Base-by-base conservation (phyloP, 768 basidiomycete genomes). In the Leucosporidium scottii region DNA sequence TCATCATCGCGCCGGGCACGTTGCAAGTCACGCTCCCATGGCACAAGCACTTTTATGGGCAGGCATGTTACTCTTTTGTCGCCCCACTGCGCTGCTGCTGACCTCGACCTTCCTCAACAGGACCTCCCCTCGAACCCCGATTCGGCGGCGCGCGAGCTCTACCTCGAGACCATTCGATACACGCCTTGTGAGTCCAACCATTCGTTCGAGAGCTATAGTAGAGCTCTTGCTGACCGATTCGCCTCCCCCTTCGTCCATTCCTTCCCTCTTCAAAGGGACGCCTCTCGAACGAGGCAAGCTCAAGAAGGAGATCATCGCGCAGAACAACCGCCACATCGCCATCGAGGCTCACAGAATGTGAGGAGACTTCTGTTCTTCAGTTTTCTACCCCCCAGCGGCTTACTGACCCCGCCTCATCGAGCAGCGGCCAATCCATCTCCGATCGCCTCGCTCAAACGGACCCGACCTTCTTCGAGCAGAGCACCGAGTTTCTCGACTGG, bases 41-140 rank as follows among this genome's bases (percentile, higher is more conserved):
- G 69, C 70, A 70, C 67, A 63, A 66, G 55, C 55, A 66, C 55
- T 50, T 36, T 10, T 51, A 73, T 50, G 69, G 64, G 39, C 47
- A 56, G 62, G 70, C 68, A 28, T 20, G 70, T 5, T 15, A 27
- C 23, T 21, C 18, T 23, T 23, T 18, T 8, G 23, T 15, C 4
- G 34, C 34, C 10, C 34, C 34, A 10, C 4, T 34, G n/a, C n/a
- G n/a, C n/a, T n/a, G n/a, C n/a, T n/a, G n/a, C n/a, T n/a, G n/a
- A n/a, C n/a, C n/a, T n/a, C n/a, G n/a, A n/a, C 34, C 10, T 34
- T 10, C 25, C 15, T 21, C 31, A 31, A 31, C 56, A 69, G 67
- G 69, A 73, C 27, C 56, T 73, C 1, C 69, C 72, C 3, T 51
- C 39, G 12, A 69, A 64, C 50, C 23, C 58, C n/a, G 72, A 73